Evolutionary conservation across 495 filamentous ascomycete species (phyloP), one percentile per base, ranked within the genome.

Genomic region (Jackrogersella minutella): DNA sequence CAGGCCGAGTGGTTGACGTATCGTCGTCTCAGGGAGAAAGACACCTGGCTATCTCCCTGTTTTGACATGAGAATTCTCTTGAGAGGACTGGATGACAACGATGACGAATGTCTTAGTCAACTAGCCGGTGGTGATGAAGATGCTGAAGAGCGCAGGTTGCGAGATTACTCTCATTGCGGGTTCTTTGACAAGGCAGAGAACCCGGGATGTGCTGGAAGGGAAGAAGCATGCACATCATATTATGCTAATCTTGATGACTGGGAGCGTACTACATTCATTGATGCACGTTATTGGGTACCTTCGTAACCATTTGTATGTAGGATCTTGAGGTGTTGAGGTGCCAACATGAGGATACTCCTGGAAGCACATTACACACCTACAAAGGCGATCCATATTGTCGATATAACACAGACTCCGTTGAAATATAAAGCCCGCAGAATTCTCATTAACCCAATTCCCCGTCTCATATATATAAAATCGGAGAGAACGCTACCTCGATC

Each of bases 1-100:
- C 63, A 66, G 24, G 63, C 43, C 2, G 63, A 66, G 17, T 11
- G 61, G 9, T n/a, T 66, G 21, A 66, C 63, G 5, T 66, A 66
- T 34, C 63, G 63, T 10, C 63, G 63, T 26, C 9, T 61, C 9
- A 30, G 11, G 3, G 56, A 55, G 14, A 24, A 17, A 0, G 63
- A 57, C 11, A 6, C 33, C 7, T 66, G 63, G 57, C 9, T 66
- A 24, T 66, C 63, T 3, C 16, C 40, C 14, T 33, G 36, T 9
- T 66, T 66, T 31, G 24, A 56, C 0, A 61, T 66, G 56, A 7
- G 26, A 11, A 0, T 6, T 14, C 17, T 66, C 10, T 0, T 56
- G 0, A 19, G 11, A 31, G 49, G 22, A 5, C 24, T 66, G 3
- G 11, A 28, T 56, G 8, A 11, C 3, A n/a, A 57, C 22, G 41